These are phyloP conservation scores for Podospora didyma DNA, from an alignment of 495 filamentous ascomycete genomes.

Conservation along the genomic window DNA sequence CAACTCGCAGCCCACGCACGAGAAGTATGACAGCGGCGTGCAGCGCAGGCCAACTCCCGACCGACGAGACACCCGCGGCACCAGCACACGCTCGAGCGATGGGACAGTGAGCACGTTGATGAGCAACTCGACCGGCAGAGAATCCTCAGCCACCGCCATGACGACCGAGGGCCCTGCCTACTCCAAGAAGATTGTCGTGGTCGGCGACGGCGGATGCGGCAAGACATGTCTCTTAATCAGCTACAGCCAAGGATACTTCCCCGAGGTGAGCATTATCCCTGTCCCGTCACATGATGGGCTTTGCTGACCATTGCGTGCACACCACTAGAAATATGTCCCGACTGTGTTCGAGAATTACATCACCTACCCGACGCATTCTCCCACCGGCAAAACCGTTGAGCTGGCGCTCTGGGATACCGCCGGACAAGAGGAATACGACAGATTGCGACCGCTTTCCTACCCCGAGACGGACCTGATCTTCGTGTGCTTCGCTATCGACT, in stretches of 20 bases:
- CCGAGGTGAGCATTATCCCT: conserved; percentile 64
- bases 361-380: conserved; percentile 83
- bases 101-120: conserved; percentile 75
- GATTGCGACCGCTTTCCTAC: conserved; percentile 90
- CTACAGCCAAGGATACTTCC: conserved; percentile 96
- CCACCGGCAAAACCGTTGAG: conserved; percentile 88
- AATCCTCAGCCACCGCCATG: conserved; percentile 77
- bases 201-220: conserved; percentile 95
- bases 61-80: conserved; percentile 40
- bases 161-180: conserved; percentile 79
- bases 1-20: conserved; percentile 30
- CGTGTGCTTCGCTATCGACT: conserved; percentile 99
- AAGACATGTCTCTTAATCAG: conserved; percentile 98
- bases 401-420: conserved; percentile 98
- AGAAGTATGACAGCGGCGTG: conserved; percentile 39
- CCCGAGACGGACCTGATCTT: conserved; percentile 97
- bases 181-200: conserved; percentile 98
- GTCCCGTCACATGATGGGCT: not conserved
- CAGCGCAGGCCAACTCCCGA: conserved; percentile 31
- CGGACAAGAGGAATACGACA: conserved; percentile 97
- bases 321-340: conserved; percentile 90
- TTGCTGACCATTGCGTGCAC: conserved; percentile 5
- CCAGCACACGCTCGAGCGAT: conserved; percentile 47
- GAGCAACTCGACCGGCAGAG: conserved; percentile 59
- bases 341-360: conserved; percentile 99